Evolutionary conservation across 495 filamentous ascomycete genomes (phyloP).

Genomic region (Aspergillus affinis): DNA sequence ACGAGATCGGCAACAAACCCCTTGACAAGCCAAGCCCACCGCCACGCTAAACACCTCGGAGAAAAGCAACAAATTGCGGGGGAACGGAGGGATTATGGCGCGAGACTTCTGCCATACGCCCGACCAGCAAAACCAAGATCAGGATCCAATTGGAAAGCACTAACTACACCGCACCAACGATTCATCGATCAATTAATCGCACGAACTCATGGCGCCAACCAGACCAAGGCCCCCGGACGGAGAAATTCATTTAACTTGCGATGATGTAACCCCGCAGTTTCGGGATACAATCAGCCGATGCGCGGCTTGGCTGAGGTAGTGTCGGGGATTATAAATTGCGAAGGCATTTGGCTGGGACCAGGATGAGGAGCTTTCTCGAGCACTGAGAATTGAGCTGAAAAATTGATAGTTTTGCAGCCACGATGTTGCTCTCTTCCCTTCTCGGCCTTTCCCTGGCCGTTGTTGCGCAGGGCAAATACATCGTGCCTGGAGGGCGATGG

Average conservation of each 20-base stretch:
- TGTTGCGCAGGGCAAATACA: constrained; percentile 20
- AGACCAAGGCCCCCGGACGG: not conserved
- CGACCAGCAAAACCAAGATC: not conserved
- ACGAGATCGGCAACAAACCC: not conserved
- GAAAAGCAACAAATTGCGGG: not conserved
- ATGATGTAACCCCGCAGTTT: not conserved
- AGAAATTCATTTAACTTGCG: not conserved
- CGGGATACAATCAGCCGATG: not conserved
- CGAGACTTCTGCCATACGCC: too few relatives aligned
- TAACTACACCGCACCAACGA: not conserved
- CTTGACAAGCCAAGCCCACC: not conserved
- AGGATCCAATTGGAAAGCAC: not conserved
- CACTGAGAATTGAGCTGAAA: not conserved
- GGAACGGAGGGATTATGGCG: not conserved
- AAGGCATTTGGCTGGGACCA: not conserved
- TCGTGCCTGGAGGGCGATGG: constrained; percentile 29
- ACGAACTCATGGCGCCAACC: not conserved
- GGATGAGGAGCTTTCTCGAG: not conserved
- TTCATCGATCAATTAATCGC: not conserved
- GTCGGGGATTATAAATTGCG: not conserved
- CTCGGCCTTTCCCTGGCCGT: not conserved
- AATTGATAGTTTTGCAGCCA: not conserved
- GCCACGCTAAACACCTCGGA: not conserved
- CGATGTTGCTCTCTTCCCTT: not conserved
- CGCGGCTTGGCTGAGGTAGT: not conserved